Conservation (phyloP, 2,329 filamentous ascomycete species). For the Ambrosiella xylebori region DNA sequence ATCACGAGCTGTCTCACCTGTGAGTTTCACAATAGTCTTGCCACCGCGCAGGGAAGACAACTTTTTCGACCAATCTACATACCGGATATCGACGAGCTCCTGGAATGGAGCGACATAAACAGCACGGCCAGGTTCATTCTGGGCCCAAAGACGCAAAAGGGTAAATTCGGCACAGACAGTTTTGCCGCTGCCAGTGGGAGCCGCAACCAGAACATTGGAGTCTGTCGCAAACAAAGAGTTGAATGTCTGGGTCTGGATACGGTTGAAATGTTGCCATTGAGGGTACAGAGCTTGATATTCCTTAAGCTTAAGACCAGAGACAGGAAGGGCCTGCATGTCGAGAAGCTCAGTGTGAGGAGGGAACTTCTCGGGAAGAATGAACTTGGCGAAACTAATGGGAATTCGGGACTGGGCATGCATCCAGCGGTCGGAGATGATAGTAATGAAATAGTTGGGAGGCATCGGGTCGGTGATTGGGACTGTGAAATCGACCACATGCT, state of each 20-base stretch:
- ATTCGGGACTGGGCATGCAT: conserved; percentile 95
- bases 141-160: conserved; percentile 68
- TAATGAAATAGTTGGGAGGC: conserved; percentile 97
- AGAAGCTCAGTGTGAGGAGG: conserved; percentile 83
- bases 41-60: conserved; percentile 57
- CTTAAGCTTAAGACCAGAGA: conserved; percentile 71
- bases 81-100: conserved; percentile 68
- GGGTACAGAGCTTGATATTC: conserved; percentile 72
- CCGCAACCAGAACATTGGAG: conserved; percentile 83
- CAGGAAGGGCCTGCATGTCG: conserved; percentile 78
- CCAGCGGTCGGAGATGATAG: conserved; percentile 86
- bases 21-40: conserved; percentile 82
- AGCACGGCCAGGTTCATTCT: conserved; percentile 43
- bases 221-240: conserved; percentile 82
- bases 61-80: conserved; percentile 72
- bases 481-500: conserved; percentile 90
- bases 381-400: conserved; percentile 84
- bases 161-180: conserved; percentile 94
- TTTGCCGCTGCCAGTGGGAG: conserved; percentile 91
- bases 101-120: conserved; percentile 94
- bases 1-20: conserved; percentile 80
- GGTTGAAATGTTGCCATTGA: conserved; percentile 80
- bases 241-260: conserved; percentile 93
- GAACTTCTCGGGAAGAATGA: conserved; percentile 89
- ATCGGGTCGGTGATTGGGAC: conserved; percentile 94